Base-by-base conservation (phyloP, 768 basidiomycete genomes). In the Russula earlei region DNA sequence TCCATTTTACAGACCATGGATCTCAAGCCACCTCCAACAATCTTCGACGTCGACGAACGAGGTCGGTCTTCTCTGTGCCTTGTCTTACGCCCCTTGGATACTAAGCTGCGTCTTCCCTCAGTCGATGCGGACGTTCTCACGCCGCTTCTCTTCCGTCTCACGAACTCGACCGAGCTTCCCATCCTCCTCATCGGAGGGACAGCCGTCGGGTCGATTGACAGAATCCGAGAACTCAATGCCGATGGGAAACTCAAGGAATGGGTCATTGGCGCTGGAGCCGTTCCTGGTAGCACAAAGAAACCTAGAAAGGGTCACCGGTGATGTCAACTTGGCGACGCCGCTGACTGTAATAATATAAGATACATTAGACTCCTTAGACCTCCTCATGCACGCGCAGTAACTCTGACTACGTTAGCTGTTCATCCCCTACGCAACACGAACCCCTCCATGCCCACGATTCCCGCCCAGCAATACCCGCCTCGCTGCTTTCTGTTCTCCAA, bases 41-140 rank as follows among this genome's bases (percentile, higher is more conserved):
- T 88, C 47, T 77, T 91, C 41, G 84, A 87, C 38, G 77, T 87
- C 20, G 87, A 91, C 64, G 68, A 80, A 49, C 81, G 88, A 58
- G 66, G 74, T 75, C 50, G 22, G 70, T 67, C 1, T 38, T 34
- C 17, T 40, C 24, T 22, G 11, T 2, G 4, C 15, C 38, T 19
- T 20, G 11, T 10, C 4, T n/a, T 1, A 43, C 15, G n/a, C 5
- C 10, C 3, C 45, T 22, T 17, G 14, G 34, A 51, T 31, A 38
- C 15, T 22, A 42, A 10, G 20, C 44, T 11, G 12, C 6, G 52
- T 12, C 38, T 41, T 9, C 24, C 36, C 43, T 37, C 60, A 73
- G 83, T 82, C 57, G 88, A 91, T 65, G 78, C 77, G 5, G 71
- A 76, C 0, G 80, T 87, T 24, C 71, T 91, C 22, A 67, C 68